Evolutionary conservation across 169 alveolate genomes (phyloP), one percentile per base, ranked within the genome.

Genomic region (Besnoitia besnoiti): DNA sequence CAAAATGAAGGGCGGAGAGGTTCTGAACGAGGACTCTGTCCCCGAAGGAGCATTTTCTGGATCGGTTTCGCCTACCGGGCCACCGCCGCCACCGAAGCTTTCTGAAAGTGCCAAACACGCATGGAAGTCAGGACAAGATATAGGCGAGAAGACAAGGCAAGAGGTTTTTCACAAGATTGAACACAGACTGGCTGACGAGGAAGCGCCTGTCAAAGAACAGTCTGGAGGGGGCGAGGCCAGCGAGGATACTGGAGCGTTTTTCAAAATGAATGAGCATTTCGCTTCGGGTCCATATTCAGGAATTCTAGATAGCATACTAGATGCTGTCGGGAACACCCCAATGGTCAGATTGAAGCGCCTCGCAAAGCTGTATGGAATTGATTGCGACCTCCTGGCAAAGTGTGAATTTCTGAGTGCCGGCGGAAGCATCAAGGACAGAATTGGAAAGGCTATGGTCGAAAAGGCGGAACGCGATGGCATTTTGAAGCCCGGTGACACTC

Each of bases 371-470:
- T 95, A 94, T 27, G 98, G 96, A 4, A 73, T 96, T 37, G 95
- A 96, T 82, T 97, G 98, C 51, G 98, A 96, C 87, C 93, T 97
- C 82, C 88, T 95, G 47, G 99, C 97, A 0, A 97, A 98, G 95
- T 97, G 98, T 77, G 99, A 98, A 94, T 98, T 92, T 88, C 85
- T 97, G 89, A 96, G 96, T 77, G 98, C 98, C 35, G 97, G 97
- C 33, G 97, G 97, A 10, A 94, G 97, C 67, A 95, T 94, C 30
- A 96, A 96, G 94, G 97, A 96, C 95, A 94, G 97, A 33, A 97
- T 96, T 82, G 99, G 98, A 39, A 93, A 95, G 77, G 96, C 98
- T 90, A 98, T 98, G 99, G 95, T 98, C 1, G 92, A 94, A 90
- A 97, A 96, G 90, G 99, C 99, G 24, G 98, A 97, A 95, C 94